These are phyloP conservation scores for Botrytis byssoidea DNA, from an alignment of 2,329 filamentous ascomycete genomes.

Conservation along the genomic window DNA sequence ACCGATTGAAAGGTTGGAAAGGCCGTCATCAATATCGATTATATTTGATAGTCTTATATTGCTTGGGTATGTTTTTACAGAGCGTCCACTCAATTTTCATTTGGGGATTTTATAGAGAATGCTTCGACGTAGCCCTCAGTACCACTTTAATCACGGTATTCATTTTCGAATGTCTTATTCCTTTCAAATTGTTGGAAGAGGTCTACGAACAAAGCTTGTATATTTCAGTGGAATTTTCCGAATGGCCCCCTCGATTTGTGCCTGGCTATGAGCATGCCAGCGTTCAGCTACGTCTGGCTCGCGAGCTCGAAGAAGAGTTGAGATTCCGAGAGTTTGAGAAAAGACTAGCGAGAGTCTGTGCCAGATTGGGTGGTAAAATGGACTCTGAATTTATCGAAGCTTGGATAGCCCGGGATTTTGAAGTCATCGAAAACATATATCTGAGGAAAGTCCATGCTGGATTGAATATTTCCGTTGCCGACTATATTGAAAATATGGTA, in stretches of 20 bases:
- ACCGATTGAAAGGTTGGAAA: background rate
- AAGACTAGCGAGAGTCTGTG: background rate
- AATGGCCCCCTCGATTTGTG: accelerated
- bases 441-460: background rate
- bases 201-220: background rate
- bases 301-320: background rate
- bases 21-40: background rate
- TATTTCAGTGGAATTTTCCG: background rate
- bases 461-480: background rate
- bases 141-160: background rate
- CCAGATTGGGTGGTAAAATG: background rate
- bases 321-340: background rate
- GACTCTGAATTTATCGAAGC: background rate
- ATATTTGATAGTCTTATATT: accelerated
- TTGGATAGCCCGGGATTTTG: background rate
- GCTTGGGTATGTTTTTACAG: background rate
- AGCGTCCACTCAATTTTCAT: accelerated
- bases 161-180: background rate
- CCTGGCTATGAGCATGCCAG: background rate
- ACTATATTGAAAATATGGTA: background rate
- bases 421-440: background rate
- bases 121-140: background rate
- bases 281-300: background rate
- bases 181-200: background rate
- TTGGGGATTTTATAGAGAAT: background rate